Evolutionary conservation across 768 basidiomycete species (phyloP).

Genomic region (Naganishia randhawae): DNA sequence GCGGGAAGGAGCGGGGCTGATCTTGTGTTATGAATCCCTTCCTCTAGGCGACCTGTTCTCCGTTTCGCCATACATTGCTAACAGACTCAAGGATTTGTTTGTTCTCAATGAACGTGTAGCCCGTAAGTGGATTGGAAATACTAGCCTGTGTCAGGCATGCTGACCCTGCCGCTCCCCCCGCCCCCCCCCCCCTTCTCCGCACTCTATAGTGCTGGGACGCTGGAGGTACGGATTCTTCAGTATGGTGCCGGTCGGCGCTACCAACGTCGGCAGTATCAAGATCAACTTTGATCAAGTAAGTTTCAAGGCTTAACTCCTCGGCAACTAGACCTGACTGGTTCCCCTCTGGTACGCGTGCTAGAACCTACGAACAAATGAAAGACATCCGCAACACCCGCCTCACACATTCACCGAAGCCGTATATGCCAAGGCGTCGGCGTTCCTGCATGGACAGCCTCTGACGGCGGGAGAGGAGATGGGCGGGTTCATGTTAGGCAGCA

Average conservation of each 20-base stretch:
- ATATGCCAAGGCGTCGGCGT: conserved; percentile 74
- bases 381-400: conserved; percentile 60
- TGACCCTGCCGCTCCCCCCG: too few relatives aligned
- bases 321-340: neutral
- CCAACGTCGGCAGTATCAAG: conserved; percentile 93
- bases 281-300: conserved; percentile 86
- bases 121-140: conserved; percentile 34
- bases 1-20: neutral
- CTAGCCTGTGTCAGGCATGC: neutral
- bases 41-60: conserved; percentile 80
- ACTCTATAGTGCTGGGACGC: conserved; percentile 64
- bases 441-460: conserved; percentile 84
- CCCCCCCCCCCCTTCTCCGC: too few relatives aligned
- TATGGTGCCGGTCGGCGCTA: conserved; percentile 97
- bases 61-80: conserved; percentile 92
- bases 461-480: conserved; percentile 91
- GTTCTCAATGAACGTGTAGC: conserved; percentile 98
- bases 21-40: neutral
- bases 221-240: conserved; percentile 95
- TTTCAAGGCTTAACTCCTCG: conserved; percentile 19
- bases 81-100: conserved; percentile 83
- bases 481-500: conserved; percentile 90
- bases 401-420: conserved; percentile 90
- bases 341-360: conserved; percentile 39
- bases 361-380: conserved; percentile 85